Percentiles rank a stretch among this genome's conserved stretches.
Conservation (phyloP, 2,329 filamentous ascomycete species). For the Fusarium mexicanum region DNA sequence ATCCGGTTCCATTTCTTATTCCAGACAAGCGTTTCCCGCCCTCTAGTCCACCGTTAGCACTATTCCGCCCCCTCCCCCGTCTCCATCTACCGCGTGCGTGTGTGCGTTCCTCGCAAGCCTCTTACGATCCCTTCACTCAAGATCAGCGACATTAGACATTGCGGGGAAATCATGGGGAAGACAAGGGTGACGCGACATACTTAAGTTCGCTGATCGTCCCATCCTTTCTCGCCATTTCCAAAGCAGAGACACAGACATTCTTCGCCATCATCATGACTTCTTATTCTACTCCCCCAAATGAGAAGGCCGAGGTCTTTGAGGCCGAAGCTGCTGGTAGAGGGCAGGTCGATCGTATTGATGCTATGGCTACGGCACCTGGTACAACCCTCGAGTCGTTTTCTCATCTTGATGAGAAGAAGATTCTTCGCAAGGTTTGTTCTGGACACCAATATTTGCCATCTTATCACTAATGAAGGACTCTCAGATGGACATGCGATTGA, state of each 20-base stretch:
- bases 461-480: slow-evolving; percentile 12
- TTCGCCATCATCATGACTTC: slow-evolving; percentile 27
- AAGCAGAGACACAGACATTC: background rate
- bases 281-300: slow-evolving; percentile 24
- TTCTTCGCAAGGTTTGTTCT: slow-evolving; percentile 62
- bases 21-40: slow-evolving; percentile 23
- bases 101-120: slow-evolving; percentile 18
- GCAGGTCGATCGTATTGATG: slow-evolving; percentile 23
- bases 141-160: slow-evolving; percentile 6
- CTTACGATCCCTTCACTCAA: slow-evolving; percentile 21
- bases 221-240: background rate
- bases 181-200: slow-evolving; percentile 19
- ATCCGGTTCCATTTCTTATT: slow-evolving; percentile 29
- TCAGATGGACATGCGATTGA: slow-evolving; percentile 62
- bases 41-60: background rate
- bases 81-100: slow-evolving; percentile 16
- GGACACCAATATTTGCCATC: background rate
- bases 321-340: slow-evolving; percentile 28
- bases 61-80: slow-evolving; percentile 12
- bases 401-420: slow-evolving; percentile 59
- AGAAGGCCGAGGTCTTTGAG: slow-evolving; percentile 38
- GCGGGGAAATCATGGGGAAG: slow-evolving; percentile 32
- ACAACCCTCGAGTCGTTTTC: slow-evolving; percentile 40
- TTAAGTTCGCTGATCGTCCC: slow-evolving; percentile 34
- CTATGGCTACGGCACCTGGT: slow-evolving; percentile 20